phyloP scores from a whole-genome alignment of 1,284 basidiomycete species.

The Pseudozyma sp. region DNA sequence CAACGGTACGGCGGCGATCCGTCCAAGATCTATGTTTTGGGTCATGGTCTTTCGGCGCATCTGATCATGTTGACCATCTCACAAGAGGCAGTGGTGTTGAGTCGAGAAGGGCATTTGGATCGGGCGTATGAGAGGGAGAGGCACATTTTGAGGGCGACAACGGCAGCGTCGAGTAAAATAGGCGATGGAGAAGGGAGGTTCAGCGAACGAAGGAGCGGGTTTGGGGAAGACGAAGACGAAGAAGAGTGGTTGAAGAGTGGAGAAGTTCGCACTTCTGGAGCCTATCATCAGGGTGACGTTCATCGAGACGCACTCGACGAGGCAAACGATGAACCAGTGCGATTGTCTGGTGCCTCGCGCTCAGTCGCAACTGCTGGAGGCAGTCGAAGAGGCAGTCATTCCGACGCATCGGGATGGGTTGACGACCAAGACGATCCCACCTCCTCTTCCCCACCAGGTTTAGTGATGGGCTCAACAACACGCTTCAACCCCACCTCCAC shows the following conservation, averaged over 20 bases:
- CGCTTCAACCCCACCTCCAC: conserved; percentile 27
- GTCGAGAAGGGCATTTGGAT: conserved; percentile 49
- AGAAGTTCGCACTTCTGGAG: conserved; percentile 26
- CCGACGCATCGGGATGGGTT: conserved; percentile 34
- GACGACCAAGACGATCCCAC: conserved; percentile 37
- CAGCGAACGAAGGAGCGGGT: too few relatives aligned
- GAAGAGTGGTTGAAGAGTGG: conserved; percentile 53
- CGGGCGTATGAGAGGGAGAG: conserved; percentile 42
- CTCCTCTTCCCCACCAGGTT: conserved; percentile 23
- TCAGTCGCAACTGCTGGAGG: too few relatives aligned
- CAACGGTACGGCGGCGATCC: conserved; percentile 68
- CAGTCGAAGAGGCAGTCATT: conserved; percentile 1
- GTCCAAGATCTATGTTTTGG: conserved; percentile 66
- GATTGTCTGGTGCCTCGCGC: conserved; percentile 1
- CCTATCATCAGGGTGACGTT: not conserved
- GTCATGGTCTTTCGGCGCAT: conserved; percentile 69
- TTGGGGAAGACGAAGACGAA: conserved; percentile 23
- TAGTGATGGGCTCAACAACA: conserved; percentile 39
- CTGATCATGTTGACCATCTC: conserved; percentile 69
- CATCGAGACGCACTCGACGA: conserved; percentile 34
- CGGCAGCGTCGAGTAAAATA: conserved; percentile 5
- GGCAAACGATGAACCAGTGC: conserved; percentile 26
- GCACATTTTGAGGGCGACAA: conserved; percentile 17
- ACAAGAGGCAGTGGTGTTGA: conserved; percentile 69
- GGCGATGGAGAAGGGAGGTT: not conserved